phyloP scores from a whole-genome alignment of 2,329 filamentous ascomycete species.

The Fusarium sublunatum region DNA sequence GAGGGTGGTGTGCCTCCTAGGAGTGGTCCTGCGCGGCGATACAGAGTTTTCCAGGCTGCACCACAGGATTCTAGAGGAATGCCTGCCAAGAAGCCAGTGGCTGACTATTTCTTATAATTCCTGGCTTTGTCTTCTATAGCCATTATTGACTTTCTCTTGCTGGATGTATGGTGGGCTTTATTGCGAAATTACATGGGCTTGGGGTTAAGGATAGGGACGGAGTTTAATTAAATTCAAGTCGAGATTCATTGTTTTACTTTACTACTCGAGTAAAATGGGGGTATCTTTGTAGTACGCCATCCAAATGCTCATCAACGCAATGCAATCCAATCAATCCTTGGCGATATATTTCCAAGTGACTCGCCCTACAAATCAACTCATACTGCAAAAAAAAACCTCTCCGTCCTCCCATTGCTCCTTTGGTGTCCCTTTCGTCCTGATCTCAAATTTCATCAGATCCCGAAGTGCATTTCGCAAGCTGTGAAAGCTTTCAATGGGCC shows the following conservation, averaged over 20 bases:
- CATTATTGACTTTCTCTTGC: slow-evolving; percentile 10
- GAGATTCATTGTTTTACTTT: slow-evolving; percentile 17
- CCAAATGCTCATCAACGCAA: slow-evolving; percentile 31
- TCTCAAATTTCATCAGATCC: slow-evolving; percentile 13
- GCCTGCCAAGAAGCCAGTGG: slow-evolving; percentile 98
- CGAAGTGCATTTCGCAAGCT: slow-evolving; percentile 8
- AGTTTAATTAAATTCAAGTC: slow-evolving; percentile 36
- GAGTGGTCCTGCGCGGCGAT: slow-evolving; percentile 84
- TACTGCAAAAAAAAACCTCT: slow-evolving; percentile 6
- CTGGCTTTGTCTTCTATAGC: slow-evolving; percentile 1
- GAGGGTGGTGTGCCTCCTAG: slow-evolving; percentile 58
- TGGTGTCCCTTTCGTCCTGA: slow-evolving; percentile 14
- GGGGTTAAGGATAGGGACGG: slow-evolving; percentile 42
- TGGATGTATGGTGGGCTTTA: slow-evolving; percentile 30
- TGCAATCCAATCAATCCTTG: slow-evolving; percentile 5
- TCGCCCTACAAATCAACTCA: slow-evolving; percentile 9
- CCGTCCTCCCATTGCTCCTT: background rate
- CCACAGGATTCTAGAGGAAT: slow-evolving; percentile 96
- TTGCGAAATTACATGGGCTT: slow-evolving; percentile 33
- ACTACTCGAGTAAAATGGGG: slow-evolving; percentile 24
- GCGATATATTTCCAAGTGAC: background rate
- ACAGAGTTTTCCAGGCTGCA: slow-evolving; percentile 95
- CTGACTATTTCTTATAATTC: slow-evolving; percentile 87
- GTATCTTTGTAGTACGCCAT: slow-evolving; percentile 29
- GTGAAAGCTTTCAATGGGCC: slow-evolving; percentile 18